Conservation (phyloP, 2,329 filamentous ascomycete genomes). For the Amesomyces nigricolor region DNA sequence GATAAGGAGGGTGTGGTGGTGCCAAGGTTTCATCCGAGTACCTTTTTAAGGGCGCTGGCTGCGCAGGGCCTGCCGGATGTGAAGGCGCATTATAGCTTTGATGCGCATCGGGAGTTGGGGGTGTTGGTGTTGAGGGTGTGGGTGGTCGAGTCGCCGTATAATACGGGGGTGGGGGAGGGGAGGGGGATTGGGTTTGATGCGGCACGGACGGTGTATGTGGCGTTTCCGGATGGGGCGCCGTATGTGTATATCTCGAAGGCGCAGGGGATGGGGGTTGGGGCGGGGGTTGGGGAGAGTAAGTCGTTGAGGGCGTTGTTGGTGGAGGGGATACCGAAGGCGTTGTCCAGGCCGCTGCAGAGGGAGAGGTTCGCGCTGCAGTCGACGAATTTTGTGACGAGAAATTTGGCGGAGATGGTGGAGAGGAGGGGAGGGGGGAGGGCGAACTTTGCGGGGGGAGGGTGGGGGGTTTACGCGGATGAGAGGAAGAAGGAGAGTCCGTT, state of each 20-base stretch:
- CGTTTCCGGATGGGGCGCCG: slow-evolving; percentile 75
- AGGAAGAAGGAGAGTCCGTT: slow-evolving; percentile 45
- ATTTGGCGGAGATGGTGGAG: slow-evolving; percentile 62
- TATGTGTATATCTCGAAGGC: slow-evolving; percentile 62
- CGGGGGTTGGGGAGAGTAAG: slow-evolving; percentile 44
- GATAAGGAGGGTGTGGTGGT: slow-evolving; percentile 46
- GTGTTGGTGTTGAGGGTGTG: slow-evolving; percentile 73
- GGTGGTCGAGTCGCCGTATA: slow-evolving; percentile 75
- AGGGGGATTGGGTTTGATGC: slow-evolving; percentile 43
- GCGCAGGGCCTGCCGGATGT: slow-evolving; percentile 68
- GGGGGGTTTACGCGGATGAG: slow-evolving; percentile 70
- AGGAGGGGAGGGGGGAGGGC: slow-evolving; percentile 63
- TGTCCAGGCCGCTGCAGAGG: slow-evolving; percentile 66
- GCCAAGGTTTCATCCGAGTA: slow-evolving; percentile 73
- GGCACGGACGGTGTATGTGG: slow-evolving; percentile 69
- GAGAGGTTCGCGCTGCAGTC: slow-evolving; percentile 64
- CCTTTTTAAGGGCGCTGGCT: slow-evolving; percentile 72
- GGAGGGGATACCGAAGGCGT: slow-evolving; percentile 74
- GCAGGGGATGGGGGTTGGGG: slow-evolving; percentile 26
- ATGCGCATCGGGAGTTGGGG: slow-evolving; percentile 62
- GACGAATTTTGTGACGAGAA: slow-evolving; percentile 65
- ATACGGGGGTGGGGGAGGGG: slow-evolving; percentile 35
- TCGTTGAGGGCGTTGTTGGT: slow-evolving; percentile 66
- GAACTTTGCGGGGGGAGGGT: slow-evolving; percentile 70
- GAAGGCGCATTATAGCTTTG: slow-evolving; percentile 78